Base-by-base conservation (phyloP, 192 early-diverging fungal species). In the Podila clonocystis region DNA sequence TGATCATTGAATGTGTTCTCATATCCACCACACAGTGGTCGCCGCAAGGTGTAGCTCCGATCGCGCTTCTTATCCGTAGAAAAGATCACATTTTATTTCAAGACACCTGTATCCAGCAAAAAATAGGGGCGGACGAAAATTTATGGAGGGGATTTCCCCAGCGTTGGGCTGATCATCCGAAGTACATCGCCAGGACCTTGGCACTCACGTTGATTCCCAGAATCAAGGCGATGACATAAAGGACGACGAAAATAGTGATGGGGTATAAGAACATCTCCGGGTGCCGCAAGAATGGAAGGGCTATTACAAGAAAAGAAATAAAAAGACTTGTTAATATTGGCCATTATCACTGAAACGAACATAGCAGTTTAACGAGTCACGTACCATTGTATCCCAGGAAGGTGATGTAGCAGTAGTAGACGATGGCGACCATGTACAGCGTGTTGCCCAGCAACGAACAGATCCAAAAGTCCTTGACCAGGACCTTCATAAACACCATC, bases 311-410 rank as follows among this genome's bases (percentile, higher is more conserved):
- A 38, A 41, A 58, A 59, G 64, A 69, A 45, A 22, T 22, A n/a
- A 57, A 63, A 50, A 29, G 38, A 61, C 9, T n/a, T n/a, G 29
- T 30, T 15, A 63, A 15, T 13, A 67, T 9, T 2, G 19, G 17
- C 15, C 41, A 22, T 5, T 34, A 12, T 55, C 31, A 34, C 12
- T 9, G 5, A 30, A 15, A 9, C 1, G 6, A 36, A 36, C 4
- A 22, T 34, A 67, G 50, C 4, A 52, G 9, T 26, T 11, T 26
- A 55, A 34, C 24, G 26, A 20, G 22, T 50, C 15, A 78, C 88
- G 83, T 85, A 89, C 97, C 97, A 73, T 94, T 97, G 75, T 93
- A 97, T 9, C 97, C 97, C 45, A 99, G 76, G 75, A 95, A 98
- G 20, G 97, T 99, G 36, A 95, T 91, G 76, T 94, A 96, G 50